phyloP scores from a whole-genome alignment of 148 eudicot genomes.

The Simmondsia chinensis region DNA sequence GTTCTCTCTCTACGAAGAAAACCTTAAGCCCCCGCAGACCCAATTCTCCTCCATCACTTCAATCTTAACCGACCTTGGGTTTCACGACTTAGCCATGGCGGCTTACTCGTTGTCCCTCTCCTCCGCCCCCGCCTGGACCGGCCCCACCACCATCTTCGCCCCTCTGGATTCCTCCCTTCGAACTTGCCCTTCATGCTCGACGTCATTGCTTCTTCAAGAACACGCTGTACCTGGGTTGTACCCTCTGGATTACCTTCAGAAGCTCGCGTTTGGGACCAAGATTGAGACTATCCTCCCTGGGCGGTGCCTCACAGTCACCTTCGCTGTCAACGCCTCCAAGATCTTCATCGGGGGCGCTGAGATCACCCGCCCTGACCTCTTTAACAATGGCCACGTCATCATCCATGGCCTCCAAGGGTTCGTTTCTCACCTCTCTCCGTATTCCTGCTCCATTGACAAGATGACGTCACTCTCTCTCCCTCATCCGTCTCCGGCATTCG shows the following conservation, averaged over 20 bases:
- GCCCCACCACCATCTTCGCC: slow-evolving; percentile 66
- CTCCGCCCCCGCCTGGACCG: slow-evolving; percentile 26
- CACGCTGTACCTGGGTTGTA: slow-evolving; percentile 67
- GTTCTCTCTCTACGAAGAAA: slow-evolving; percentile 5
- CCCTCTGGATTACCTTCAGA: slow-evolving; percentile 37
- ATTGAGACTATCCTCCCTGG: slow-evolving; percentile 62
- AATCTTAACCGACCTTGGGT: slow-evolving; percentile 54
- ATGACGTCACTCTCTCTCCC: slow-evolving; percentile 42
- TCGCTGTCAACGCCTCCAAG: slow-evolving; percentile 14
- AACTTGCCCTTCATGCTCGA: slow-evolving; percentile 58
- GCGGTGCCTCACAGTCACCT: slow-evolving; percentile 50
- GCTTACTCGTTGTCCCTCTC: slow-evolving; percentile 34
- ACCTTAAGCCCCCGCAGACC: slow-evolving; percentile 3
- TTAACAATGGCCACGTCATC: slow-evolving; percentile 30
- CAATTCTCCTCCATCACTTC: slow-evolving; percentile 23
- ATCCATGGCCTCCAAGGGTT: slow-evolving; percentile 64
- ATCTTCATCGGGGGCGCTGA: slow-evolving; percentile 52
- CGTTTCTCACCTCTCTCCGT: slow-evolving; percentile 60
- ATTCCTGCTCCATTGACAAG: slow-evolving; percentile 48
- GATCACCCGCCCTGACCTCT: slow-evolving; percentile 44
- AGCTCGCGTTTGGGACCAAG: slow-evolving; percentile 47
- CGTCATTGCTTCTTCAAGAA: slow-evolving; percentile 58
- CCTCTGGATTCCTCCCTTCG: slow-evolving; percentile 51
- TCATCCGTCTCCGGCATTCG: slow-evolving; percentile 21
- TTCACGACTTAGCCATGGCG: slow-evolving; percentile 33